A percentile compares a stretch with the other conserved stretches of the same genome.
phyloP scores from a whole-genome alignment of 2,329 filamentous ascomycete genomes.

The Penicillium griseofulvum region DNA sequence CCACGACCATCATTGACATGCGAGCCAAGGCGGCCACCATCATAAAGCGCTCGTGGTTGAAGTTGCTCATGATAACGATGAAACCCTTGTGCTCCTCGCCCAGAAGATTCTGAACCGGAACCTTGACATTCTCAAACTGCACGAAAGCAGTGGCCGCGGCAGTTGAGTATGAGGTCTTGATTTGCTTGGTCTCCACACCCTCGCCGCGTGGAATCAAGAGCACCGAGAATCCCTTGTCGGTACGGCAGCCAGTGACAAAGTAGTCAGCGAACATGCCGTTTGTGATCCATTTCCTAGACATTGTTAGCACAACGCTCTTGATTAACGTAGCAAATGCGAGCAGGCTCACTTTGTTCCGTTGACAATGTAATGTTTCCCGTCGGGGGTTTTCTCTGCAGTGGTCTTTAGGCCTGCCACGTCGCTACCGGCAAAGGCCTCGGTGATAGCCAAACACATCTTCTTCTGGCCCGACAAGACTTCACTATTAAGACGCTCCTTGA shows the following conservation, averaged over 20 bases:
- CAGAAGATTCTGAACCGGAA: constrained; percentile 73
- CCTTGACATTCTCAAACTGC: constrained; percentile 83
- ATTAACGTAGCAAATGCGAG: not conserved
- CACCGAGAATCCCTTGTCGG: constrained; percentile 74
- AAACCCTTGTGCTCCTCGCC: constrained; percentile 85
- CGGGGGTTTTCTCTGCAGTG: constrained; percentile 71
- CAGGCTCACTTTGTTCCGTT: constrained; percentile 39
- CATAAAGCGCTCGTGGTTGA: constrained; percentile 82
- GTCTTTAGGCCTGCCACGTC: constrained; percentile 79
- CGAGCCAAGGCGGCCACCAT: constrained; percentile 68
- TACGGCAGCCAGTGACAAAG: constrained; percentile 77
- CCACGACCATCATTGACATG: constrained; percentile 66
- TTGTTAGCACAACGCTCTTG: constrained; percentile 2
- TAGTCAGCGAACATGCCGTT: constrained; percentile 79
- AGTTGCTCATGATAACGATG: constrained; percentile 79
- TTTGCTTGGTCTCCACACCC: constrained; percentile 62
- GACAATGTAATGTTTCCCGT: constrained; percentile 69
- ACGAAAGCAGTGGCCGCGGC: constrained; percentile 76
- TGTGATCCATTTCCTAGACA: constrained; percentile 80
- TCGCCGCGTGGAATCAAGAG: constrained; percentile 71
- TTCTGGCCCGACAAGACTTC: constrained; percentile 78
- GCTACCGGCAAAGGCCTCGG: constrained; percentile 80
- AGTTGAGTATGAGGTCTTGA: constrained; percentile 70
- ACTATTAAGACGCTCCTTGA: constrained; percentile 65
- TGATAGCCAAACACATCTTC: constrained; percentile 85